These are phyloP conservation scores for Penicillium sp. DNA, from an alignment of 2,329 filamentous ascomycete species.

Conservation along the genomic window DNA sequence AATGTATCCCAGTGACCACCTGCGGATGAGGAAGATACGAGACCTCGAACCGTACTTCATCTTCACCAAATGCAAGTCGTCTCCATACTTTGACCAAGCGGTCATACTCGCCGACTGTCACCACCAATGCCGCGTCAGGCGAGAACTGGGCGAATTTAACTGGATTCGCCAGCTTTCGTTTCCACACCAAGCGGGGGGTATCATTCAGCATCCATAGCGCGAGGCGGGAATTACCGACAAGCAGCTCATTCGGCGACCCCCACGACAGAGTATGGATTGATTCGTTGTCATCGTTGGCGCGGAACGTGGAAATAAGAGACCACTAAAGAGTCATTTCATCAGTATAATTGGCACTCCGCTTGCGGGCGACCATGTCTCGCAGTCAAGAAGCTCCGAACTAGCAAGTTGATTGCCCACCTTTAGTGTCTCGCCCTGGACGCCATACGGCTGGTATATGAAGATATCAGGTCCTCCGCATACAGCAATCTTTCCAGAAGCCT, in stretches of 20 bases:
- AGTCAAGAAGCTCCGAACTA: conserved; percentile 12
- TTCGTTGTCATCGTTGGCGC: conserved; percentile 47
- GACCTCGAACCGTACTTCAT: conserved; percentile 85
- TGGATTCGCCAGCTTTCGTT: conserved; percentile 69
- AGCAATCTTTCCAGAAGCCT: conserved; percentile 81
- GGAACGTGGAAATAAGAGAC: conserved; percentile 58
- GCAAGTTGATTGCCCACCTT: conserved; percentile 59
- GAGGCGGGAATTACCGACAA: conserved; percentile 71
- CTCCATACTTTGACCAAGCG: conserved; percentile 91
- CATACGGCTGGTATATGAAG: conserved; percentile 77
- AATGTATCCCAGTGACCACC: conserved; percentile 78
- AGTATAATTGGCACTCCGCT: background rate
- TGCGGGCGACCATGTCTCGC: background rate
- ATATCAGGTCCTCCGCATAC: conserved; percentile 67
- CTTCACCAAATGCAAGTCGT: conserved; percentile 76
- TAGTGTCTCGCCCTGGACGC: conserved; percentile 67
- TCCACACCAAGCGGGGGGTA: conserved; percentile 63
- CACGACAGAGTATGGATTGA: conserved; percentile 70
- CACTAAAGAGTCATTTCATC: conserved; percentile 43
- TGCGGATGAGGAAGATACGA: conserved; percentile 85
- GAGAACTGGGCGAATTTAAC: conserved; percentile 77
- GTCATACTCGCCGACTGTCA: conserved; percentile 76
- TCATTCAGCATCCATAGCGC: conserved; percentile 66
- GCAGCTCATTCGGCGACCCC: conserved; percentile 81
- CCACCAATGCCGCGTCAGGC: conserved; percentile 83